Evolutionary conservation across 2,329 filamentous ascomycete species (phyloP).

Genomic region (Neopestalotiopsis sp.): DNA sequence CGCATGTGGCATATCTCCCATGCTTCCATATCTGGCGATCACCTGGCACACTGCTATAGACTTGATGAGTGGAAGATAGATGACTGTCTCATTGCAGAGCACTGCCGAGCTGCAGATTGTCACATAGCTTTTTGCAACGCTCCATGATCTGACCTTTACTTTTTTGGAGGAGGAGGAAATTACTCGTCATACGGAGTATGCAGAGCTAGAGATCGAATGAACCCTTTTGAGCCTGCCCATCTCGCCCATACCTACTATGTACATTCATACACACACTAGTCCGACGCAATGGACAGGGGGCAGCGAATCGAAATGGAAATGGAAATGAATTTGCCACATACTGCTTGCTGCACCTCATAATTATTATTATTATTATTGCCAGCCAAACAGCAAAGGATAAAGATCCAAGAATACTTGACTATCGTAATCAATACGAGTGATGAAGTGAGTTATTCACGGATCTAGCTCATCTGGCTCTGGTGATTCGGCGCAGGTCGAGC

Average conservation of each 20-base stretch:
- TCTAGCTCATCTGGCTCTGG: background rate
- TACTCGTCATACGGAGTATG: slow-evolving; percentile 10
- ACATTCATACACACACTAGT: background rate
- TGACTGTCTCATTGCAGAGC: slow-evolving; percentile 1
- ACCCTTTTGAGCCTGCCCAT: background rate
- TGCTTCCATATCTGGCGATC: background rate
- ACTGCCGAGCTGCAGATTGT: slow-evolving; percentile 9
- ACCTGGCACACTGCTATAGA: background rate
- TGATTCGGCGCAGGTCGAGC: background rate
- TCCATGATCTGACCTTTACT: background rate
- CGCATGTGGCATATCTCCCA: background rate
- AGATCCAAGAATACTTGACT: background rate
- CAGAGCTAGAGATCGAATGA: slow-evolving; percentile 5
- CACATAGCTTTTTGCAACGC: background rate
- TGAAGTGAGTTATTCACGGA: background rate
- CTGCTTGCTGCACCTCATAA: background rate
- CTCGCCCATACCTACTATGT: background rate
- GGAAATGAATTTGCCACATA: background rate
- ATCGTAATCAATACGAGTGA: background rate
- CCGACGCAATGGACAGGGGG: background rate
- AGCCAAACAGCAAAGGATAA: background rate
- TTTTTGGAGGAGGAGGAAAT: background rate
- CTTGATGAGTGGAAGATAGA: background rate
- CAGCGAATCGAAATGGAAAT: background rate
- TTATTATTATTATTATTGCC: background rate